Evolutionary conservation across 495 filamentous ascomycete genomes (phyloP).

Genomic region (Xylaria scruposa): DNA sequence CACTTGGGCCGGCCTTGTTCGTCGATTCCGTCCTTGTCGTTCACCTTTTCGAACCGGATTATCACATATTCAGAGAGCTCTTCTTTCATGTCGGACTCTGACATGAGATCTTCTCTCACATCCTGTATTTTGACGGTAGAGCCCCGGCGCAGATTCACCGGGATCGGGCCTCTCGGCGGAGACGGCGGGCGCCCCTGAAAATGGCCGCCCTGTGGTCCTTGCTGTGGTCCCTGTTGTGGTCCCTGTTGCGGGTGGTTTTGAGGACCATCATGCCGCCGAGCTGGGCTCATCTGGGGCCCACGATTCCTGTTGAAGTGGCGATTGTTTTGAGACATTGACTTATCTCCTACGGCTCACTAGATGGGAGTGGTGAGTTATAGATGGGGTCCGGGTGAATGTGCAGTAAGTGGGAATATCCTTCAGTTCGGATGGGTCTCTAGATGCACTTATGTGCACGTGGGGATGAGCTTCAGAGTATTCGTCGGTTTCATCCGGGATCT

Average conservation of each 20-base stretch:
- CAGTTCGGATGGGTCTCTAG: neutral
- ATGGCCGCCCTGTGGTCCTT: constrained; percentile 12
- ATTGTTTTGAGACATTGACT: constrained; percentile 8
- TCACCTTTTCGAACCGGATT: constrained; percentile 41
- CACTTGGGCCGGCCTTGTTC: constrained; percentile 33
- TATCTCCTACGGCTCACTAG: neutral
- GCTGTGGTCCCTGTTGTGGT: neutral
- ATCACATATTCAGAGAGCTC: constrained; percentile 41
- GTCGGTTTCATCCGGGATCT: neutral
- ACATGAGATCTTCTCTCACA: constrained; percentile 32
- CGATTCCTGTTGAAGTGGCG: constrained; percentile 9
- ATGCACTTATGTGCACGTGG: neutral
- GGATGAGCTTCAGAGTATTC: neutral
- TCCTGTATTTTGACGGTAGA: constrained; percentile 35
- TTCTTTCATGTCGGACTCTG: constrained; percentile 37
- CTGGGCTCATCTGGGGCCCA: constrained; percentile 3
- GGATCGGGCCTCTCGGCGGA: constrained; percentile 8
- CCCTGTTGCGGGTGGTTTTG: constrained; percentile 4
- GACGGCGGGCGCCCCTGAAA: neutral
- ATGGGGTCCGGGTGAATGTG: constrained; percentile 6
- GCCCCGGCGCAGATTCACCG: constrained; percentile 4
- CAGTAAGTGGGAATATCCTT: constrained; percentile 2
- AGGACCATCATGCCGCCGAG: neutral
- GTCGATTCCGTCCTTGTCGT: constrained; percentile 32
- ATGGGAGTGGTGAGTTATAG: neutral